phyloP scores from a whole-genome alignment of 169 alveolate genomes.

The Neospora caninum region DNA sequence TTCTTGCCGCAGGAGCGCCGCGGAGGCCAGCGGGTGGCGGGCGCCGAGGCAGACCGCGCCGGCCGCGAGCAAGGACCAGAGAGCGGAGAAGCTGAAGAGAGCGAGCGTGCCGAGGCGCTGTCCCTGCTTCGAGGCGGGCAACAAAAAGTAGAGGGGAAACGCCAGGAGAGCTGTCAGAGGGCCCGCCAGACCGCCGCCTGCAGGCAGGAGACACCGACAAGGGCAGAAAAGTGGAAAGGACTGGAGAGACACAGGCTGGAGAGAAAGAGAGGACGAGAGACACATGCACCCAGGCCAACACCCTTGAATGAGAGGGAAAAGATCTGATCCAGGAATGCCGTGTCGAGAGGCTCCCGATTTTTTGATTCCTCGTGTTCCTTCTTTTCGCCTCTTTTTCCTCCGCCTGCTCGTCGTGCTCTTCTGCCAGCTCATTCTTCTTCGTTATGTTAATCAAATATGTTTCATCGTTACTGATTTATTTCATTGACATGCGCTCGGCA shows the following conservation, averaged over 20 bases:
- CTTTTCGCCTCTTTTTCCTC: too few species aligned
- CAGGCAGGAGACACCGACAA: not conserved
- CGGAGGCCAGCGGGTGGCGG: not conserved
- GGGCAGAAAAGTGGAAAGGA: not conserved
- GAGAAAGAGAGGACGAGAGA: not conserved
- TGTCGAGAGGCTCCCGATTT: too few species aligned
- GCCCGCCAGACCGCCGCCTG: slow-evolving; percentile 53
- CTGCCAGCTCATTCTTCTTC: too few species aligned
- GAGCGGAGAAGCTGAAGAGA: not conserved
- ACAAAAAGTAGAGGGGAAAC: not conserved
- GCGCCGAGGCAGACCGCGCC: not conserved
- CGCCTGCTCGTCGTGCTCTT: too few species aligned
- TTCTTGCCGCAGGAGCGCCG: not conserved
- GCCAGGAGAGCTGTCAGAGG: slow-evolving; percentile 25
- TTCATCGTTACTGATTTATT: too few species aligned
- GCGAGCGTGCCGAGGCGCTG: not conserved
- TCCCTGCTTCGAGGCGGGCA: not conserved
- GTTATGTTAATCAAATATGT: too few species aligned
- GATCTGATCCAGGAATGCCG: too few species aligned
- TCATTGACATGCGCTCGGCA: too few species aligned
- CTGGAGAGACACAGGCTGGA: not conserved
- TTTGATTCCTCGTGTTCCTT: too few species aligned
- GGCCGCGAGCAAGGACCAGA: not conserved
- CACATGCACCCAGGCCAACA: too few species aligned
- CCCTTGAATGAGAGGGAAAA: too few species aligned